Percentiles rank a stretch among this genome's conserved stretches.
These are phyloP conservation scores for Eucalyptus polyanthemos DNA, from an alignment of 345 rosid genomes.

Conservation along the genomic window DNA sequence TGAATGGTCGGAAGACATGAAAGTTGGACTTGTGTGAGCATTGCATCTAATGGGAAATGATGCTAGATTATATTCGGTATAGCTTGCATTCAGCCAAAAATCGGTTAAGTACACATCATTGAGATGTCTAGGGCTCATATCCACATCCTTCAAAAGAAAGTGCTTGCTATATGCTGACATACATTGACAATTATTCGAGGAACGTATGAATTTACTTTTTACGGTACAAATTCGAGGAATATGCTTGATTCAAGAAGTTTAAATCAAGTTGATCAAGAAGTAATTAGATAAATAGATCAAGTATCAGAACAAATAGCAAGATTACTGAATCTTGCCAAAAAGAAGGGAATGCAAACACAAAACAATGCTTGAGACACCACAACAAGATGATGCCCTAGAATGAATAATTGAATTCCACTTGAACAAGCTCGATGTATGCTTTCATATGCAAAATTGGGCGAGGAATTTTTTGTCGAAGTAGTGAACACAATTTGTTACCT, in stretches of 20 bases:
- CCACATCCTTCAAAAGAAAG: not conserved
- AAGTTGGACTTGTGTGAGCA: not conserved
- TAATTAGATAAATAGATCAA: too few relatives aligned
- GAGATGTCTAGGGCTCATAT: not conserved
- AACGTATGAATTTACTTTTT: not conserved
- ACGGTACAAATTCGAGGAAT: too few relatives aligned
- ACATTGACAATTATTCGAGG: not conserved
- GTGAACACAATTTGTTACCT: too few relatives aligned
- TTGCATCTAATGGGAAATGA: not conserved
- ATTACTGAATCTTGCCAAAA: too few relatives aligned
- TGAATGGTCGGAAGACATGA: not conserved
- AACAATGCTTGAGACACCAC: too few relatives aligned
- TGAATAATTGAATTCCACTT: too few relatives aligned
- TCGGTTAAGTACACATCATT: not conserved
- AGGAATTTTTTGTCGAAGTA: not conserved
- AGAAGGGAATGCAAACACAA: too few relatives aligned
- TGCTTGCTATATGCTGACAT: not conserved
- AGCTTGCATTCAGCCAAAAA: not conserved
- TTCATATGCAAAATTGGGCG: not conserved
- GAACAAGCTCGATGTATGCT: not conserved
- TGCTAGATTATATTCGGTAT: not conserved
- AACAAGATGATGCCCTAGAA: too few relatives aligned
- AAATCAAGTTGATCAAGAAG: too few relatives aligned
- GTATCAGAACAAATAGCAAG: too few relatives aligned
- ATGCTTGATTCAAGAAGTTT: too few relatives aligned